Conservation (phyloP, 192 early-diverging fungal genomes). For the Mortierella claussenii region DNA sequence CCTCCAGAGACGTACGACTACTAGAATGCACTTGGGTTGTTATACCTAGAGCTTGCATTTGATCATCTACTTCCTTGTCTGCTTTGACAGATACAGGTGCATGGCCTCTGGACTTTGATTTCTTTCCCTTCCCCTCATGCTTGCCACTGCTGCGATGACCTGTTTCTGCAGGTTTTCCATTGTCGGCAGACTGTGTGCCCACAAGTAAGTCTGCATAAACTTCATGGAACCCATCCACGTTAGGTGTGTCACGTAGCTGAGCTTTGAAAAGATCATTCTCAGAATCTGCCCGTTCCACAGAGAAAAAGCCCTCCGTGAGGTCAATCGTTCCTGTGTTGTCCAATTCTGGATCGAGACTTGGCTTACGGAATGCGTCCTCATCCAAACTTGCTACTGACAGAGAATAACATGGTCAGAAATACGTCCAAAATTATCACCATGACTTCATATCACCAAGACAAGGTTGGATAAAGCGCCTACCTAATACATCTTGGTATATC, state of each 20-base stretch:
- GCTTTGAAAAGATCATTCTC: slow-evolving; percentile 31
- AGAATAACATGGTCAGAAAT: not conserved
- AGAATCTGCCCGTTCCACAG: slow-evolving; percentile 39
- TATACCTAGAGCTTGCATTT: not conserved
- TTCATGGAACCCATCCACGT: slow-evolving; percentile 47
- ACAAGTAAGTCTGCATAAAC: slow-evolving; percentile 36
- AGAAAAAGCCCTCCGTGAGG: slow-evolving; percentile 61
- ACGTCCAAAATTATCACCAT: too few species aligned
- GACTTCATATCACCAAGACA: not conserved
- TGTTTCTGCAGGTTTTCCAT: not conserved
- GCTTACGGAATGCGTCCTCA: slow-evolving; percentile 60
- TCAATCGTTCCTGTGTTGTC: slow-evolving; percentile 42
- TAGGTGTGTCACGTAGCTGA: slow-evolving; percentile 27
- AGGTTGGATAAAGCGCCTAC: slow-evolving; percentile 5
- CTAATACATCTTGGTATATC: slow-evolving; percentile 44
- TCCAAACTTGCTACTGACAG: slow-evolving; percentile 60
- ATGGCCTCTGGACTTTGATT: slow-evolving; percentile 5
- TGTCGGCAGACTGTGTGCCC: not conserved
- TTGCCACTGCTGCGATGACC: slow-evolving; percentile 6
- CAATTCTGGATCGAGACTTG: slow-evolving; percentile 15
- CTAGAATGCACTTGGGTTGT: not conserved
- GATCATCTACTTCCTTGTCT: not conserved
- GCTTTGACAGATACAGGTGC: not conserved
- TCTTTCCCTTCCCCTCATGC: not conserved
- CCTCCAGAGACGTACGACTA: slow-evolving; percentile 9